Base-by-base conservation (phyloP, 1,284 basidiomycete genomes). In the Leccinum ponderosum region DNA sequence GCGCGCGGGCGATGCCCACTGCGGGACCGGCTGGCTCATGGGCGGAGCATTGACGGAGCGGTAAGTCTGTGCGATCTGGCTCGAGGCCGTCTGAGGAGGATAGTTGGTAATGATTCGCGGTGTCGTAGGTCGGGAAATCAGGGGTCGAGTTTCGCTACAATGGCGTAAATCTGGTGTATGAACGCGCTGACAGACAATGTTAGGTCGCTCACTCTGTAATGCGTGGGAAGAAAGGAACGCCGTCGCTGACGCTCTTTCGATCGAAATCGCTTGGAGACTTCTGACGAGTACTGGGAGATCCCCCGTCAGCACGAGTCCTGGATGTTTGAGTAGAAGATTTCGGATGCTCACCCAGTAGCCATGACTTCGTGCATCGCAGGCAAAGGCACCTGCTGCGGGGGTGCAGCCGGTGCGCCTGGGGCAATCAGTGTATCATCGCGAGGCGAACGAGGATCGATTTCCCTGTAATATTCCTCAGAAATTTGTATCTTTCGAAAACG, bases 281-380 rank as follows among this genome's bases (percentile, higher is more conserved):
- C 60, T 65, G 66, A 47, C 64, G 72, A 52, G 64, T 53, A 9
- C 74, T 76, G 33, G 33, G 15, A 44, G 4, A 6, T 12, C 42
- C 17, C 11, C 7, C 5, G 29, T 64, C 31, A 62, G 31, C 20
- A 57, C 3, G 17, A 29, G 50, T 6, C 14, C 9, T 15, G 12
- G 22, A 8, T 15, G 42, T 17, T 17, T 33, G 1, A 29, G 25
- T 6, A 37, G 53, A 57, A 15, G 9, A 4, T 37, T 27, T 33
- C 25, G 2, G 39, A 37, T n/a, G 60, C 77, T 64, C 42, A 76
- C 78, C 63, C 66, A 2, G 68, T 55, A 25, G 64, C 65, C 55
- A 78, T 78, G 27, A 80, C 75, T 57, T 79, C 78, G 22, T 73
- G 64, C 67, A 73, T 68, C 4, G 75, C 64, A 2, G 79, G 79